phyloP scores from a whole-genome alignment of 768 basidiomycete species.

The Rhizopogon vulgaris region DNA sequence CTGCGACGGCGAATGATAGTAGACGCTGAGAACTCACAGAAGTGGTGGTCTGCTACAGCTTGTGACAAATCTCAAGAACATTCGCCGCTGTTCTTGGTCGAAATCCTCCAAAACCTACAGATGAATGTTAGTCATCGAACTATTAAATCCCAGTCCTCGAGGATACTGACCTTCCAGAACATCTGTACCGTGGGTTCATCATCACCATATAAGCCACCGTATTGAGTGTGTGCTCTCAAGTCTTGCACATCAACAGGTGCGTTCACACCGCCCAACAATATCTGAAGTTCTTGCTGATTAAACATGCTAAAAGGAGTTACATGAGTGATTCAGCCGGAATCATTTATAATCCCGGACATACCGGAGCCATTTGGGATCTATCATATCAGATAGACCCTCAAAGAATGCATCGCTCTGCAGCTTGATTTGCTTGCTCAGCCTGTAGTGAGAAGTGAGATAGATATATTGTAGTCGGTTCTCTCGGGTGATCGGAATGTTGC shows the following conservation, averaged over 20 bases:
- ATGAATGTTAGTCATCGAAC: not conserved
- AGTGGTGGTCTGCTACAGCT: conserved; percentile 87
- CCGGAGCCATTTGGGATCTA: conserved; percentile 86
- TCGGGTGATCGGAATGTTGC: conserved; percentile 76
- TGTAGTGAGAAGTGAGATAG: conserved; percentile 82
- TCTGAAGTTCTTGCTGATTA: conserved; percentile 92
- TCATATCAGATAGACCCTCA: conserved; percentile 86
- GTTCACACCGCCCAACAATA: conserved; percentile 85
- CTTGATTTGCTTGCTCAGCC: conserved; percentile 84
- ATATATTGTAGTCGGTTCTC: conserved; percentile 92
- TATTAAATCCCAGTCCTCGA: not conserved
- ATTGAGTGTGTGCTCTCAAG: conserved; percentile 66
- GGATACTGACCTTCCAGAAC: conserved; percentile 72
- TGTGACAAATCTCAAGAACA: conserved; percentile 86
- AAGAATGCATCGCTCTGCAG: conserved; percentile 83
- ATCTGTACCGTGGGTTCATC: conserved; percentile 61
- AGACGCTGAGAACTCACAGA: conserved; percentile 44
- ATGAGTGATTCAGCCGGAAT: conserved; percentile 5
- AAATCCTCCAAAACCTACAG: conserved; percentile 70
- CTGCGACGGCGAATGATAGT: not conserved
- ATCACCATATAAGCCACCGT: conserved; percentile 75
- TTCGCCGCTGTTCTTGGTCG: conserved; percentile 70
- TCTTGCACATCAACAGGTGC: conserved; percentile 82
- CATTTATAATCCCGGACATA: conserved; percentile 19
- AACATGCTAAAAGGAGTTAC: conserved; percentile 64